Conservation (phyloP, 441 rosid species). For the Populus tomentosa region DNA sequence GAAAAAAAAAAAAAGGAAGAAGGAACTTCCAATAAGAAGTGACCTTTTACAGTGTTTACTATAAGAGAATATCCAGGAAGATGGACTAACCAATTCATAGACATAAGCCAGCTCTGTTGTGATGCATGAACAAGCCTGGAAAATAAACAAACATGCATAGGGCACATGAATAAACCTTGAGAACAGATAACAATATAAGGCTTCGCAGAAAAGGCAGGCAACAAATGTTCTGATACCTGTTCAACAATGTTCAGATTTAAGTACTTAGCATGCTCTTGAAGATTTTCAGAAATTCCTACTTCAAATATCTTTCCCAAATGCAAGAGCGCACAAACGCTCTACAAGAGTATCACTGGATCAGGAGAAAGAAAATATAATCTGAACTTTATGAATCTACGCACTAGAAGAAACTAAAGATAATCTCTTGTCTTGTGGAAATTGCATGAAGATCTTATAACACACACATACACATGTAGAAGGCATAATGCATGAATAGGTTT, state of each 20-base stretch:
- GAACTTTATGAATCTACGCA: not conserved
- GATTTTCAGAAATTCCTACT: constrained; percentile 72
- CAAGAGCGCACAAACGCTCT: constrained; percentile 85
- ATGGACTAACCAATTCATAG: constrained; percentile 76
- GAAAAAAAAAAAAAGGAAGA: not conserved
- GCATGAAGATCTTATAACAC: not conserved
- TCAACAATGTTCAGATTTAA: constrained; percentile 65
- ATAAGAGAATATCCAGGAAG: constrained; percentile 8
- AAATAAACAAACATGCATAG: constrained; percentile 10
- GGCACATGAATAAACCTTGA: constrained; percentile 10
- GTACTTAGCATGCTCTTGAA: constrained; percentile 57
- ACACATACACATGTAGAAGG: not conserved
- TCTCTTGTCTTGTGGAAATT: not conserved
- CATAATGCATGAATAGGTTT: not conserved
- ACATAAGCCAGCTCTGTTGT: constrained; percentile 82
- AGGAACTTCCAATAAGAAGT: not conserved
- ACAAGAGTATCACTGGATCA: constrained; percentile 12
- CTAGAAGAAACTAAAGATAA: not conserved
- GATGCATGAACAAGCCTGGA: constrained; percentile 74
- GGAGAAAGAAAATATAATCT: not conserved
- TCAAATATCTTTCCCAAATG: constrained; percentile 83
- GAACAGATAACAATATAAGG: constrained; percentile 5
- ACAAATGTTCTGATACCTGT: constrained; percentile 46
- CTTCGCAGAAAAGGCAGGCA: constrained; percentile 3
- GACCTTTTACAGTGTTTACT: not conserved